These are phyloP conservation scores for bread wheat (Triticum aestivum) DNA, from an alignment of 176 grass and related monocot species.

Conservation along the genomic window IWGSC_CS_RefSeq_v2.1 NC_057806.1:87013877-87014376, in stretches of 20 bases:
- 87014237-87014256: background rate
- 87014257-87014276: background rate
- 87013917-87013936: constrained; percentile 19
- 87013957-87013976: background rate
- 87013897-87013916: background rate
- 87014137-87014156: background rate
- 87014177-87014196: background rate
- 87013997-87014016: constrained; percentile 15
- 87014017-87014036: background rate
- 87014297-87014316: too few species aligned
- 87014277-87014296: background rate
- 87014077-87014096: background rate
- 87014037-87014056: background rate
- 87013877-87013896: constrained; percentile 11
- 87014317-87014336: too few species aligned
- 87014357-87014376: too few species aligned
- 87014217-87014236: too few species aligned
- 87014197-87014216: background rate
- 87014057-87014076: background rate
- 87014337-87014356: too few species aligned
- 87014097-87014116: background rate
- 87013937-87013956: background rate
- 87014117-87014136: background rate
- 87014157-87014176: background rate
- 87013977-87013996: background rate